Percentiles rank a stretch among this genome's conserved stretches.
These are phyloP conservation scores for Gracilaria domingensis DNA, from an alignment of 23 red algal species.

Conservation along the genomic window DNA sequence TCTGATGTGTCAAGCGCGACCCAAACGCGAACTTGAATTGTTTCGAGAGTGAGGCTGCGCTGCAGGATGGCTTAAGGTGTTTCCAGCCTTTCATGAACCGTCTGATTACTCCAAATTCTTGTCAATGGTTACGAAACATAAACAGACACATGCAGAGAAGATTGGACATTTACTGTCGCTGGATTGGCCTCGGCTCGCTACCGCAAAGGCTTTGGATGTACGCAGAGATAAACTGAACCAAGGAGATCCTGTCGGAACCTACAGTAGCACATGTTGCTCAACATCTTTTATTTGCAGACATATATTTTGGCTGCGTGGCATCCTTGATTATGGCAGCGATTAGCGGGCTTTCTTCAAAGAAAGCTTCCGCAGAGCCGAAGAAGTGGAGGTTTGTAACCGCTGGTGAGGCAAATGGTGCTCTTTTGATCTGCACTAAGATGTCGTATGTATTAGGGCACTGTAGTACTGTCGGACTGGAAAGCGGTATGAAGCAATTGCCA, in stretches of 20 bases:
- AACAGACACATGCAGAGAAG: not conserved
- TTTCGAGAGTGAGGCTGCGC: not conserved
- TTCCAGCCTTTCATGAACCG: not conserved
- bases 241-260: not conserved
- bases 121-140: not conserved
- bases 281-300: not conserved
- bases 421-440: no score
- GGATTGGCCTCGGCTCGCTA: not conserved
- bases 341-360: slow-evolving; percentile 5
- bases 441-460: no score
- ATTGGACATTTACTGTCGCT: slow-evolving; percentile 24
- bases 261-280: no score
- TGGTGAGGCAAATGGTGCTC: no score
- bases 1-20: not conserved
- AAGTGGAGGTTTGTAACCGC: no score
- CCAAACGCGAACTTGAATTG: not conserved
- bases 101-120: not conserved
- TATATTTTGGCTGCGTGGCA: not conserved
- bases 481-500: no score
- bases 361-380: no score
- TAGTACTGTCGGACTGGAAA: no score
- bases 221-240: not conserved
- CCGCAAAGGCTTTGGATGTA: not conserved
- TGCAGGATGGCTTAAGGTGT: not conserved
- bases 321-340: not conserved